Evolutionary conservation across 2,329 filamentous ascomycete genomes (phyloP).

Genomic region (Daldinia sp.): DNA sequence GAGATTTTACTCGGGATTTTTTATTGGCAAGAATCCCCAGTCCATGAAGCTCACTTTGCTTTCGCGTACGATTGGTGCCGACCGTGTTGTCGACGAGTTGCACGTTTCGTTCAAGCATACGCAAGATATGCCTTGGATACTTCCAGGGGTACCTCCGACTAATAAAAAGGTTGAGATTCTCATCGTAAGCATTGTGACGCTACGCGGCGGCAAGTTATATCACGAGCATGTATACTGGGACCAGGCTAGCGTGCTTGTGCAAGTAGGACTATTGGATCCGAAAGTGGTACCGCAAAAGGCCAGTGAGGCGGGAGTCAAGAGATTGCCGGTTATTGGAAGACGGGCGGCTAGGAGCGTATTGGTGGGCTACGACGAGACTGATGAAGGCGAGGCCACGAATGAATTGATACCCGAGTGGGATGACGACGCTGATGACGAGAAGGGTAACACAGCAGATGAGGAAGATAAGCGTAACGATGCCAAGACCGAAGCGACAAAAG

Average conservation of each 20-base stretch:
- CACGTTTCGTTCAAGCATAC: constrained; percentile 67
- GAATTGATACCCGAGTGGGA: constrained; percentile 51
- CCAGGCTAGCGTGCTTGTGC: constrained; percentile 69
- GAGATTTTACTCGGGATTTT: constrained; percentile 71
- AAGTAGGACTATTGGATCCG: constrained; percentile 64
- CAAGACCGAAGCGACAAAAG: constrained; percentile 1
- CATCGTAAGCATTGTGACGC: constrained; percentile 68
- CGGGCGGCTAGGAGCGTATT: constrained; percentile 51
- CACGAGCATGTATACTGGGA: constrained; percentile 76
- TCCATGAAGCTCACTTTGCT: constrained; percentile 68
- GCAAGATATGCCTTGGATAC: constrained; percentile 65
- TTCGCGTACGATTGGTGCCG: constrained; percentile 69
- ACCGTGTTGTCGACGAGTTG: constrained; percentile 71
- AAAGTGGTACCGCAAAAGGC: constrained; percentile 49
- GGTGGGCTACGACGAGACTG: constrained; percentile 48
- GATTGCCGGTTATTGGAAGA: constrained; percentile 52
- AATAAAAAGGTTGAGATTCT: constrained; percentile 63
- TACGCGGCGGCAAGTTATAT: constrained; percentile 69
- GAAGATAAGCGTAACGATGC: not conserved
- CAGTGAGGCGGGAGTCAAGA: constrained; percentile 48
- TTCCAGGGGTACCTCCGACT: constrained; percentile 67
- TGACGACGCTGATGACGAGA: constrained; percentile 41
- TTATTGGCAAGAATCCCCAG: constrained; percentile 68
- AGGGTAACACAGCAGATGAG: constrained; percentile 22
- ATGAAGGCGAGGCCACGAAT: constrained; percentile 56